Percentiles rank a stretch among this genome's conserved stretches.
Evolutionary conservation across 148 eudicot genomes (phyloP).

Genomic region (Rhododendron ovatum): DNA sequence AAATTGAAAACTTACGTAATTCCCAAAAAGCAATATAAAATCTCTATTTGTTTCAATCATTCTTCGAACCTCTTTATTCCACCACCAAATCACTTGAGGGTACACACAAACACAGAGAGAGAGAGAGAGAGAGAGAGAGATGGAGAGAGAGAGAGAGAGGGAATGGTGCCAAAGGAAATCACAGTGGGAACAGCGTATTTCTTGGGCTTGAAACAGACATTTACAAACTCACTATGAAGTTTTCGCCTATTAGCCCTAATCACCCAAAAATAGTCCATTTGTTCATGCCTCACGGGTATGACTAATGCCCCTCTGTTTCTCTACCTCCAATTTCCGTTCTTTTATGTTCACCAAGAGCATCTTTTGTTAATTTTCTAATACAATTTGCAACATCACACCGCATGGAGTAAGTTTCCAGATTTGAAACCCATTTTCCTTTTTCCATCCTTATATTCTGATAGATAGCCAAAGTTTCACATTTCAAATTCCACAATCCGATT

Average conservation of each 20-base stretch:
- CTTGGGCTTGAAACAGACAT: not conserved
- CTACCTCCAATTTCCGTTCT: not conserved
- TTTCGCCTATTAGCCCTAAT: not conserved
- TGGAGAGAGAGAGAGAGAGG: too few relatives aligned
- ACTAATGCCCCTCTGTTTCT: not conserved
- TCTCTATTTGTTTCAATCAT: not conserved
- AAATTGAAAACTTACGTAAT: not conserved
- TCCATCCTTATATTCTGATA: not conserved
- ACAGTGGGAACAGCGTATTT: not conserved
- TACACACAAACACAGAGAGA: not conserved
- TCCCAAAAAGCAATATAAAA: not conserved
- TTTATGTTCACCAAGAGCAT: not conserved
- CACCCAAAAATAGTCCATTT: not conserved
- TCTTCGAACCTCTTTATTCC: not conserved
- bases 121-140: too few relatives aligned
- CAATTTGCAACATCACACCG: not conserved
- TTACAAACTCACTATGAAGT: not conserved
- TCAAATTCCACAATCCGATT: not conserved
- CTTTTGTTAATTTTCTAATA: not conserved
- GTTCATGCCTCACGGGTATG: not conserved
- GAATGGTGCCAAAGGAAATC: not conserved
- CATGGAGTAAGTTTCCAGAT: not conserved
- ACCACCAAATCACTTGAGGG: not conserved
- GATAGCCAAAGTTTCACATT: not conserved
- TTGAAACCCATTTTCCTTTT: not conserved